Percentiles rank a stretch among this genome's conserved stretches.
phyloP scores from a whole-genome alignment of 2,329 filamentous ascomycete species.

The Aspergillus clavatus region DNA sequence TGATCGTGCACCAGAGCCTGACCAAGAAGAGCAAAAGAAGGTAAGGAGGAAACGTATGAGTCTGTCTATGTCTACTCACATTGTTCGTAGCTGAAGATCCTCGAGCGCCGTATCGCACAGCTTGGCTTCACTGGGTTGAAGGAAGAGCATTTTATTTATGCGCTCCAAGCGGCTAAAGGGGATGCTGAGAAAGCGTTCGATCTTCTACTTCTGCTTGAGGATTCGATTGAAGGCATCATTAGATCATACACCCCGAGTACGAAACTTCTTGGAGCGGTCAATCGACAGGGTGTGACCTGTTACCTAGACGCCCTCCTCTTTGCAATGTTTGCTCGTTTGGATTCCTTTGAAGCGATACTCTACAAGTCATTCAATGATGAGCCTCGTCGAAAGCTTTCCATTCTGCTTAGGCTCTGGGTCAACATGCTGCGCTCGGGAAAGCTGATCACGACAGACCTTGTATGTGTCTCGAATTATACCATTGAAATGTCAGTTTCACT shows the following conservation, averaged over 20 bases:
- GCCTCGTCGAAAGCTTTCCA: constrained; percentile 66
- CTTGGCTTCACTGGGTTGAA: constrained; percentile 53
- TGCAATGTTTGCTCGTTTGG: constrained; percentile 88
- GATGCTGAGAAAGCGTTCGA: constrained; percentile 71
- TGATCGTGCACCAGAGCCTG: constrained; percentile 15
- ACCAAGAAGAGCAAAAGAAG: constrained; percentile 32
- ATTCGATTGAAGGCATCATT: constrained; percentile 75
- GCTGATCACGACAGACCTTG: constrained; percentile 79
- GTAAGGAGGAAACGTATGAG: constrained; percentile 14
- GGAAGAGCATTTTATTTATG: constrained; percentile 60
- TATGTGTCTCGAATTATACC: constrained; percentile 35
- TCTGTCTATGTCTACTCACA: background rate
- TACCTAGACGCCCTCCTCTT: constrained; percentile 89
- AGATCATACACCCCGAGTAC: constrained; percentile 67
- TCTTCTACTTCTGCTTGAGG: constrained; percentile 71
- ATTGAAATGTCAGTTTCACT: background rate
- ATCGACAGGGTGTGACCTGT: constrained; percentile 83
- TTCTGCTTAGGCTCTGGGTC: constrained; percentile 80
- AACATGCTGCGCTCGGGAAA: constrained; percentile 83
- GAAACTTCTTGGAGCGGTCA: constrained; percentile 77
- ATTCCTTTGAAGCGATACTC: constrained; percentile 89
- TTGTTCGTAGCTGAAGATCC: constrained; percentile 44
- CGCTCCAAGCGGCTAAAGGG: constrained; percentile 59
- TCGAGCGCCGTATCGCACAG: constrained; percentile 50
- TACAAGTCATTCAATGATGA: constrained; percentile 73